These are phyloP conservation scores for Corinectria fuckeliana DNA, from an alignment of 2,329 filamentous ascomycete genomes.

Conservation along the genomic window DNA sequence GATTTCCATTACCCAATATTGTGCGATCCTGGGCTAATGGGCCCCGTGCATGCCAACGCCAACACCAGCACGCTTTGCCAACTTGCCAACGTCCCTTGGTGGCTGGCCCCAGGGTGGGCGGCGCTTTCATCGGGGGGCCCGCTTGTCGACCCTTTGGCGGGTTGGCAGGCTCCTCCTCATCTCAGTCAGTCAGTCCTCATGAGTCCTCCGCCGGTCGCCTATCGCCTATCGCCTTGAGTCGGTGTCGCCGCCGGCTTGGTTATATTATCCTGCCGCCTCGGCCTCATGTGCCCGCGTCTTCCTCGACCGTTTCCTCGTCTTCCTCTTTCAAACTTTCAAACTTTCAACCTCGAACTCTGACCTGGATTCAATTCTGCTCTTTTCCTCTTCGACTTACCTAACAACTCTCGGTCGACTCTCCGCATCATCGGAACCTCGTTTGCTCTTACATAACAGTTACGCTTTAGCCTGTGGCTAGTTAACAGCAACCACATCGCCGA, in stretches of 20 bases:
- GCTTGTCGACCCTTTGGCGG: neutral
- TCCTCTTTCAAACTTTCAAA: neutral
- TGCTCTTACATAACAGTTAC: constrained; percentile 24
- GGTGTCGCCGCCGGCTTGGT: constrained; percentile 6
- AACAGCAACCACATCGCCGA: constrained; percentile 14
- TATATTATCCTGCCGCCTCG: constrained; percentile 18
- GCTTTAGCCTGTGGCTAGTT: constrained; percentile 7
- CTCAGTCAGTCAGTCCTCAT: no score
- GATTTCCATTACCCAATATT: constrained; percentile 59
- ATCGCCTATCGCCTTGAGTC: neutral
- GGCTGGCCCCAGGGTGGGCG: constrained; percentile 16
- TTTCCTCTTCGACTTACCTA: neutral
- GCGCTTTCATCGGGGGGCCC: constrained; percentile 12
- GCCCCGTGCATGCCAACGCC: constrained; percentile 37
- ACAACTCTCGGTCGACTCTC: neutral
- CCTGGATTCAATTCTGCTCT: neutral
- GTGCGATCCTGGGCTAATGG: constrained; percentile 43
- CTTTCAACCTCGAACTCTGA: neutral
- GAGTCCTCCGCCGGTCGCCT: constrained; percentile 10
- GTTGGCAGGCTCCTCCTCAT: no score
- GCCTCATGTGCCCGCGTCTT: constrained; percentile 4
- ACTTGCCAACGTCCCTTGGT: constrained; percentile 22
- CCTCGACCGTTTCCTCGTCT: constrained; percentile 2
- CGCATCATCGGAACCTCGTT: neutral
- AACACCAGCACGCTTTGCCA: constrained; percentile 20